phyloP scores from a whole-genome alignment of 306 rosid genomes.

The Gynostemma pentaphyllum region DNA sequence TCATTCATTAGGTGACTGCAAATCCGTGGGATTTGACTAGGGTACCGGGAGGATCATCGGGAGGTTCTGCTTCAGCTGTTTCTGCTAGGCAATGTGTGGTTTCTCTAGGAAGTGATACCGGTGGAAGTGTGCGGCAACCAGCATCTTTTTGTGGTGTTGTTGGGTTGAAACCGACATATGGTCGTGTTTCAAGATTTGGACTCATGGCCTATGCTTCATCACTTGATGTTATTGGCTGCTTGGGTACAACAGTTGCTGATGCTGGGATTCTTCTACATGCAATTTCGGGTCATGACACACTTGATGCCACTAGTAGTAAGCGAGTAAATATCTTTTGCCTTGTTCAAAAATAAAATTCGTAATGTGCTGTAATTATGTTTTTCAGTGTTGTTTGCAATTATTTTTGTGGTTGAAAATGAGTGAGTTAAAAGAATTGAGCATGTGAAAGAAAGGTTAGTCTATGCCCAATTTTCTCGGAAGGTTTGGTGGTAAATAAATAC shows the following conservation, averaged over 20 bases:
- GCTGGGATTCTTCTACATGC: constrained; percentile 82
- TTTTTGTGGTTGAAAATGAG: neutral
- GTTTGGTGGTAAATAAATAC: neutral
- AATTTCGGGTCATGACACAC: constrained; percentile 77
- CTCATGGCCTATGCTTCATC: constrained; percentile 96
- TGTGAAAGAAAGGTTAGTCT: neutral
- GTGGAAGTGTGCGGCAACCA: constrained; percentile 99
- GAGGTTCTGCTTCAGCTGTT: constrained; percentile 98
- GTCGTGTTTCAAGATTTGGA: constrained; percentile 90
- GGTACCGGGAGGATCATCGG: constrained; percentile 97
- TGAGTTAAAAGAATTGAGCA: neutral
- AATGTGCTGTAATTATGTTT: neutral
- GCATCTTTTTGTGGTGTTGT: constrained; percentile 97
- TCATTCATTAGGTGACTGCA: constrained; percentile 88
- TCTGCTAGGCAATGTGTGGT: constrained; percentile 92
- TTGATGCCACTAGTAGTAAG: constrained; percentile 87
- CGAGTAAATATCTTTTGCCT: constrained; percentile 32
- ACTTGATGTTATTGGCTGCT: constrained; percentile 96
- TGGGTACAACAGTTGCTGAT: constrained; percentile 82
- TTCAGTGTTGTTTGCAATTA: neutral
- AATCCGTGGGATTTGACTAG: constrained; percentile 92
- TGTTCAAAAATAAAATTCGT: neutral
- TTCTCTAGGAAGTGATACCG: constrained; percentile 94
- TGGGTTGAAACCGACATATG: constrained; percentile 94
- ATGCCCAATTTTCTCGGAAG: neutral